Conservation (phyloP, 225 moss, liverwort and hornwort species). For the Rhytidiadelphus loreus region DNA sequence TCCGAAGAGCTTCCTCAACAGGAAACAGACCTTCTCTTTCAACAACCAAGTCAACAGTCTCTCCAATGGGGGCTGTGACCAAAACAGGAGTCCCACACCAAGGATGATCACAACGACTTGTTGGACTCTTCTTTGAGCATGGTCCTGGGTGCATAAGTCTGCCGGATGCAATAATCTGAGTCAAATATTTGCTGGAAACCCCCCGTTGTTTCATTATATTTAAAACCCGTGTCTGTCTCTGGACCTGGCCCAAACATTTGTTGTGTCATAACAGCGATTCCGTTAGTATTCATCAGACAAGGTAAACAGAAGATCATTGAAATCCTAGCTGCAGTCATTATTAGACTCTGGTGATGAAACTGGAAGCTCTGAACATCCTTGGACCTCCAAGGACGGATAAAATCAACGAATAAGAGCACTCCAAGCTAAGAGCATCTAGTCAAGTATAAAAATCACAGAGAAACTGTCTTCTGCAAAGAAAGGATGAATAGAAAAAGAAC, state of each 20-base stretch:
- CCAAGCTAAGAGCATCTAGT: not conserved
- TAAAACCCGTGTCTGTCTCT: constrained; percentile 85
- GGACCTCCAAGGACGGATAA: not conserved
- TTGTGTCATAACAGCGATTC: not conserved
- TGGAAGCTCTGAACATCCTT: not conserved
- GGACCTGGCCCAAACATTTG: constrained; percentile 44
- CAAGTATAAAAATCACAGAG: not conserved
- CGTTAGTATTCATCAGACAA: not conserved
- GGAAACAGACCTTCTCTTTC: constrained; percentile 85
- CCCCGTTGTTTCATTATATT: constrained; percentile 95
- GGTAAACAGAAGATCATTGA: not conserved
- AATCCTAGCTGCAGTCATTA: not conserved
- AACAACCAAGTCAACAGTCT: constrained; percentile 72
- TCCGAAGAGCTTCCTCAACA: constrained; percentile 80
- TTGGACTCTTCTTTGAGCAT: constrained; percentile 81
- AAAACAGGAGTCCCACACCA: constrained; percentile 98
- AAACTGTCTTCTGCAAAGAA: not conserved
- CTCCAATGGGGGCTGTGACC: constrained; percentile 88
- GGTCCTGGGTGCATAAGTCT: constrained; percentile 96
- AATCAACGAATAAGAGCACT: not conserved
- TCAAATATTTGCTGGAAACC: constrained; percentile 69
- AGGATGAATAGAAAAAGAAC: not conserved
- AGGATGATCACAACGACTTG: constrained; percentile 95
- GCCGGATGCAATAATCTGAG: constrained; percentile 92
- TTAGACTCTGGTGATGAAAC: not conserved